Base-by-base conservation (phyloP, 2,329 filamentous ascomycete genomes). In the Epichloe sylvatica region DNA sequence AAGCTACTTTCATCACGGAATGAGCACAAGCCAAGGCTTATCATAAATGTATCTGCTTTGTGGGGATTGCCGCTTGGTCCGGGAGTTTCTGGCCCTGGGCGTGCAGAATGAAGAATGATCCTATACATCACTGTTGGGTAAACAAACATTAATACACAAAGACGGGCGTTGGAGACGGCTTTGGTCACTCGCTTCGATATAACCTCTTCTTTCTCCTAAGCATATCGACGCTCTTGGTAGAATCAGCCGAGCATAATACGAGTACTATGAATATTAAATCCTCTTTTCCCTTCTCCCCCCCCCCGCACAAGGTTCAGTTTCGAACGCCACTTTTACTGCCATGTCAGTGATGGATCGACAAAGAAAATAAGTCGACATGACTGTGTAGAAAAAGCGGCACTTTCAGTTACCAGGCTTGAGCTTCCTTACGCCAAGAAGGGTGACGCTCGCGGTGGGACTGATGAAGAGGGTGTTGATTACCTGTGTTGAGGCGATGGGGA, bases 1-100 rank as follows among this genome's bases (percentile, higher is more conserved):
- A 98, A 71, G 89, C 92, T 3, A 96, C 90, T n/a, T 98, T 97
- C 71, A 94, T 98, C 68, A 89, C 84, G 47, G 83, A 71, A 54
- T 67, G 64, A 58, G 57, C 15, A 49, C 9, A 54, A 52, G 50
- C 53, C 47, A 44, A 23, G n/a, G 41, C 23, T 21, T 17, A 25
- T 23, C 11, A n/a, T 38, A 23, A 17, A 33, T 45, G 9, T 19
- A 34, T 36, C 15, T 25, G 36, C 9, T 34, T 25, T 12, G 12
- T 43, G 23, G 23, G 34, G 30, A 12, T 33, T 45, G 15, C 34
- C 36, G 17, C 36, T 33, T 19, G 23, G 11, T 38, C 5, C 19
- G 15, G 19, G 4, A 23, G 8, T n/a, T 5, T 35, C 13, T 33
- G 40, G 5, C 11, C 19, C 17, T 17, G 25, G 6, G 25, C 23